phyloP scores from a whole-genome alignment of 1,284 basidiomycete genomes.

The Leccinum huronense region DNA sequence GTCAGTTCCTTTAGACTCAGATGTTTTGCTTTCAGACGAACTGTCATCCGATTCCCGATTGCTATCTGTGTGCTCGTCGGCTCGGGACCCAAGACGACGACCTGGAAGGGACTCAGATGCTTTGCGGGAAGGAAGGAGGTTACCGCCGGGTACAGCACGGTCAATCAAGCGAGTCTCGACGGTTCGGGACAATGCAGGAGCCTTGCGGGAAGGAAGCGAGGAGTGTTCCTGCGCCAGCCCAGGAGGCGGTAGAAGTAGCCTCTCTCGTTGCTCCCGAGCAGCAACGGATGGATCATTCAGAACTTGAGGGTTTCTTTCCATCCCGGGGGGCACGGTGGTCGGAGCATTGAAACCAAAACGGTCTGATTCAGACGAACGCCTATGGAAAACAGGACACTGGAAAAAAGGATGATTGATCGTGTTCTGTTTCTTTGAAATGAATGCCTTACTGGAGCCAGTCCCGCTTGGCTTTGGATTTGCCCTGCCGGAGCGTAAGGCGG shows the following conservation, averaged over 20 bases:
- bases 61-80: neutral
- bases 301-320: neutral
- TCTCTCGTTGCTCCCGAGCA: neutral
- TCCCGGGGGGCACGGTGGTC: neutral
- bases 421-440: no score
- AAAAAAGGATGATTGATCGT: no score
- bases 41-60: neutral
- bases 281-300: neutral
- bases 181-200: neutral
- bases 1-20: no score
- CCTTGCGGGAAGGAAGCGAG: neutral
- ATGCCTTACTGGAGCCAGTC: neutral
- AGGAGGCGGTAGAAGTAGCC: neutral
- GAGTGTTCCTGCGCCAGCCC: neutral
- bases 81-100: neutral
- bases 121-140: neutral
- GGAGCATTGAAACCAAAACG: neutral
- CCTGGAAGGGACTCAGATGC: neutral
- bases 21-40: neutral
- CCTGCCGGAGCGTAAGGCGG: neutral
- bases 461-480: neutral
- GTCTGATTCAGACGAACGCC: neutral
- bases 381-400: neutral
- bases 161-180: neutral
- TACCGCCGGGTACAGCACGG: neutral